Base-by-base conservation (phyloP, 116 monocot species). In the Zostera marina region DNA sequence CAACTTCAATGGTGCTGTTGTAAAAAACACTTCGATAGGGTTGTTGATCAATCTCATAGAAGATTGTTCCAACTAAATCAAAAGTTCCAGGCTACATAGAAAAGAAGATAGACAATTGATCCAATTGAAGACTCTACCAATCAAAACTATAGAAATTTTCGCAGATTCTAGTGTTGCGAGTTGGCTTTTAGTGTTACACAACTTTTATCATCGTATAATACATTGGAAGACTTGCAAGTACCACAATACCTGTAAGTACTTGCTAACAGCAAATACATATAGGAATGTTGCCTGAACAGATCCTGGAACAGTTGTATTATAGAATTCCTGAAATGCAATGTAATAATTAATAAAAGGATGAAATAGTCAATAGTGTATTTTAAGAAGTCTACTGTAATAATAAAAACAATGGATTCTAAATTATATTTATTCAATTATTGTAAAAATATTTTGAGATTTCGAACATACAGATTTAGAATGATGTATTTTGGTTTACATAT, bases 21-120 rank as follows among this genome's bases (percentile, higher is more conserved):
- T 81, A 93, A 52, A 93, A 93, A 17, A 77, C 76, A 62, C 40
- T 79, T 63, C 77, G 79, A 58, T 84, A 84, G 44, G 79, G 88
- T 17, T 93, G 79, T 52, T 87, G 81, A 52, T 88, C 93, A 47
- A 93, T 81, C 73, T 93, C 88, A 63, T 92, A 92, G 42, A 92
- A 57, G 41, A 92, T 79, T 43, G 60, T 78, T 52, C 83, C 92
- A 52, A 87, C 93, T 53, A 93, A 72, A 72, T 93, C 93, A 73
- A 81, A 88, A 5, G 84, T 57, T 17, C 93, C 93, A 56, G 81
- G 81, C 88, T 92, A 71, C 74, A 85, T 11, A 32, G 32, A 66
- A 52, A 61, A 32, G 32, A 32, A 42, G 45, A 7, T 45, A 54
- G 15, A 2, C 0, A 5, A 32, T 32, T 5, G 1, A 32, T 32